Evolutionary conservation across 139 green algal genomes (phyloP).

Genomic region (Tetraselmis chui): DNA sequence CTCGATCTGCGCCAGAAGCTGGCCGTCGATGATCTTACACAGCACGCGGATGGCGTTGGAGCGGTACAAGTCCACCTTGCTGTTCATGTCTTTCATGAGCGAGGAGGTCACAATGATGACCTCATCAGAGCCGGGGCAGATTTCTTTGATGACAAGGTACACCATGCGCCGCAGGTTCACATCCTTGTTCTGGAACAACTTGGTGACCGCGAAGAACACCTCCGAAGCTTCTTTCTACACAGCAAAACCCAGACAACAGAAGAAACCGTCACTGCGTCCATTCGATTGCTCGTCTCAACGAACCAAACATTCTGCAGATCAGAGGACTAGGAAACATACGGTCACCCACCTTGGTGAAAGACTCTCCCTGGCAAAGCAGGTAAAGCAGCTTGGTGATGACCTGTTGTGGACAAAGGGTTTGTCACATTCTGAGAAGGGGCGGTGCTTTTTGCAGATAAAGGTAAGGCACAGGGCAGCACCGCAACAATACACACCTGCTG

Average conservation of each 20-base stretch:
- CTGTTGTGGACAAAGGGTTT: too few species aligned
- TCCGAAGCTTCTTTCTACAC: constrained; percentile 90
- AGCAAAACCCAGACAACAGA: too few species aligned
- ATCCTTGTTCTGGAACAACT: constrained; percentile 97
- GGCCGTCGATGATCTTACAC: constrained; percentile 86
- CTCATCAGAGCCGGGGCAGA: constrained; percentile 85
- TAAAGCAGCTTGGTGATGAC: constrained; percentile 99
- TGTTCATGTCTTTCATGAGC: constrained; percentile 99
- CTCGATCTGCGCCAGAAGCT: constrained; percentile 54
- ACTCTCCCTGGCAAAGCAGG: constrained; percentile 92
- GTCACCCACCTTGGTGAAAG: constrained; percentile 89
- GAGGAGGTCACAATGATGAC: constrained; percentile 98
- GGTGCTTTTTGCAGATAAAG: too few species aligned
- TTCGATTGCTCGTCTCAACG: too few species aligned
- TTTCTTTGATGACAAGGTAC: constrained; percentile 98
- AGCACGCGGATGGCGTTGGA: constrained; percentile 94
- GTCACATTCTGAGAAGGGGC: too few species aligned
- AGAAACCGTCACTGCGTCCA: too few species aligned
- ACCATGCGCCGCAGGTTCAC: constrained; percentile 92
- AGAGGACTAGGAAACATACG: too few species aligned
- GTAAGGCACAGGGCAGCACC: too few species aligned
- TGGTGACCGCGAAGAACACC: constrained; percentile 97
- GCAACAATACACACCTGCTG: constrained; percentile 94
- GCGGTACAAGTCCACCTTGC: constrained; percentile 87
- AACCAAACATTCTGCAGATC: too few species aligned